These are phyloP conservation scores for Chloromonas sp. DNA, from an alignment of 163 green algal genomes.

Conservation along the genomic window DNA sequence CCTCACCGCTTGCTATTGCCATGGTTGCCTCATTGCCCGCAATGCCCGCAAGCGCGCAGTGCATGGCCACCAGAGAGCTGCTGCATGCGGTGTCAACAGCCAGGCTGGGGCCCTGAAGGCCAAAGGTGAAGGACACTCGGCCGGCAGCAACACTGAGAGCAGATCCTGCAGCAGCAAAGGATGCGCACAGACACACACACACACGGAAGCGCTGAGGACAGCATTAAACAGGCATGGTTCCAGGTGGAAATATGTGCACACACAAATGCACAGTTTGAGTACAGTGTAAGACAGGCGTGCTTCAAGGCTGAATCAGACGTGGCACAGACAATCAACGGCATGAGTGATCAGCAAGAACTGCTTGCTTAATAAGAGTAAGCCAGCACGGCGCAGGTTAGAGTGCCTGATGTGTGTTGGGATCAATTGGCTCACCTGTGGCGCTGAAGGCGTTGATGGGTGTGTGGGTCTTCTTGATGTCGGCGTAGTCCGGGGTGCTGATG, in stretches of 20 bases:
- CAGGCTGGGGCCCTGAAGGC: constrained; percentile 63
- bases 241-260: too few relatives aligned
- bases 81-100: constrained; percentile 85
- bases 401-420: too few relatives aligned
- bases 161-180: constrained; percentile 21
- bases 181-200: background rate
- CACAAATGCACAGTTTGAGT: too few relatives aligned
- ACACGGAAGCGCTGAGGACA: too few relatives aligned
- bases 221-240: too few relatives aligned
- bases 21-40: background rate
- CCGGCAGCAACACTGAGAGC: constrained; percentile 50
- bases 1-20: background rate
- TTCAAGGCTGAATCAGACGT: too few relatives aligned
- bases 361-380: too few relatives aligned
- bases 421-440: constrained; percentile 45
- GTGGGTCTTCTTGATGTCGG: constrained; percentile 49
- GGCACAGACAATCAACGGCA: too few relatives aligned
- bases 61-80: constrained; percentile 59
- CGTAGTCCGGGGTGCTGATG: constrained; percentile 72
- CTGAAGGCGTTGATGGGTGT: constrained; percentile 58
- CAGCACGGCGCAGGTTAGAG: too few relatives aligned
- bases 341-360: too few relatives aligned
- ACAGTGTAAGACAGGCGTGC: too few relatives aligned
- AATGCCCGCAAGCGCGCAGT: constrained; percentile 36
- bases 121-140: constrained; percentile 60